Percentiles rank a stretch among this genome's conserved stretches.
Evolutionary conservation across 1,284 basidiomycete species (phyloP).

Genomic region (Cutaneotrichosporon sp.): DNA sequence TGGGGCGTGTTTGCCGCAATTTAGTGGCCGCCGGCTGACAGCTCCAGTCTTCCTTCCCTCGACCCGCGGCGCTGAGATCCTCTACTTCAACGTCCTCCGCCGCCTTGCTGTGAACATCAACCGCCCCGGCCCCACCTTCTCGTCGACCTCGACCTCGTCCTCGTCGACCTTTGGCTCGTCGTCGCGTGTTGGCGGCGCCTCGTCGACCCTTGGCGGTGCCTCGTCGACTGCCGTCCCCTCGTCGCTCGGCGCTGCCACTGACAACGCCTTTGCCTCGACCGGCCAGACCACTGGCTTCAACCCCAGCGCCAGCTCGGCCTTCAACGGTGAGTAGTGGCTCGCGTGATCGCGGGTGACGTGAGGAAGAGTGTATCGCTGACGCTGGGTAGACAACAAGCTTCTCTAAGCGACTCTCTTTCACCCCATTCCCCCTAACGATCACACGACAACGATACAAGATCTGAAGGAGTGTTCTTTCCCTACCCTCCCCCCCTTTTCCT

Average conservation of each 20-base stretch:
- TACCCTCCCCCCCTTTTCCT: background rate
- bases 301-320: constrained; percentile 14
- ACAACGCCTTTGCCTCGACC: background rate
- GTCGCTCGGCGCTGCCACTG: background rate
- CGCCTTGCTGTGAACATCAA: constrained; percentile 61
- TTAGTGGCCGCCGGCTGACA: background rate
- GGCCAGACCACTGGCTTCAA: constrained; percentile 10
- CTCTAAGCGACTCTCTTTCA: background rate
- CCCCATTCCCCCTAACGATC: constrained; percentile 12
- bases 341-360: background rate
- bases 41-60: constrained; percentile 51
- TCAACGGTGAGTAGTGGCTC: constrained; percentile 31
- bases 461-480: constrained; percentile 8
- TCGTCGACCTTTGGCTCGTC: no score
- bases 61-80: constrained; percentile 68
- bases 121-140: background rate
- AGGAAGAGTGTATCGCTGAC: no score
- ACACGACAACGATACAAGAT: constrained; percentile 20
- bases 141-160: background rate
- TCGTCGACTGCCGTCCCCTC: background rate
- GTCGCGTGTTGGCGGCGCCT: background rate
- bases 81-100: constrained; percentile 68
- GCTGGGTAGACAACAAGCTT: constrained; percentile 24
- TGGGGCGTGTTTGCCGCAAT: constrained; percentile 23
- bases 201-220: background rate